Evolutionary conservation across 139 green algal species (phyloP), one percentile per base, ranked within the genome.

Genomic region (Chlorella sorokiniana): DNA sequence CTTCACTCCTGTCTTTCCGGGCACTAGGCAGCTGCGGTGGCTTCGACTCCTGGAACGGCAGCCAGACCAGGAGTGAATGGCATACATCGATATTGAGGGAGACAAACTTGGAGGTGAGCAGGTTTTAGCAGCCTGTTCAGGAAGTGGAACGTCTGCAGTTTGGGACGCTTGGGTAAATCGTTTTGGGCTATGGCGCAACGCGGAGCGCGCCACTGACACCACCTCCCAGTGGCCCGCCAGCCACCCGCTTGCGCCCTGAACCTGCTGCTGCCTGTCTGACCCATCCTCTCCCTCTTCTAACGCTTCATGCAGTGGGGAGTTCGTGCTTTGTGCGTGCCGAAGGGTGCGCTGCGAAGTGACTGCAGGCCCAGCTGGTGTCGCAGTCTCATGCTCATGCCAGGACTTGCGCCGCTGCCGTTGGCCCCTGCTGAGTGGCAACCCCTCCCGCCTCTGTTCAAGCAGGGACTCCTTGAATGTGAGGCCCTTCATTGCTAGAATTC

Each of bases 291-390:
- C 10, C 10, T 25, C 5, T 31, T 14, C 8, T 23, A 62, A 22
- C 7, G 22, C 52, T 62, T 11, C 3, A 62, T 76, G 69, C 69
- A 76, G 69, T 42, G 10, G 69, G 69, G 4, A 42, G 61, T 16
- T 56, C 38, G n/a, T 76, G 69, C 42, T 76, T 76, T 27, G 69
- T 76, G 37, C 69, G 69, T 5, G 69, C 69, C 20, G 69, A 76
- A 20, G 69, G 69, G 69, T 74, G 41, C 35, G 68, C 23, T 9
- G 3, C 6, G 7, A 22, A 23, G 52, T 35, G n/a, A 27, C 23
- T 33, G 54, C 54, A 33, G 1, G 54, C 23, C 25, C 54, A 6
- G 23, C 23, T 33, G 23, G 11, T 27, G 54, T 27, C 16, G 23
- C 54, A 25, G 11, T n/a, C 54, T 33, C 25, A 25, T 6, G 23